A percentile compares a stretch with the other conserved stretches of the same genome.
Evolutionary conservation across 805 yeast species (phyloP).

Genomic region (Kodamaea leandrae): DNA sequence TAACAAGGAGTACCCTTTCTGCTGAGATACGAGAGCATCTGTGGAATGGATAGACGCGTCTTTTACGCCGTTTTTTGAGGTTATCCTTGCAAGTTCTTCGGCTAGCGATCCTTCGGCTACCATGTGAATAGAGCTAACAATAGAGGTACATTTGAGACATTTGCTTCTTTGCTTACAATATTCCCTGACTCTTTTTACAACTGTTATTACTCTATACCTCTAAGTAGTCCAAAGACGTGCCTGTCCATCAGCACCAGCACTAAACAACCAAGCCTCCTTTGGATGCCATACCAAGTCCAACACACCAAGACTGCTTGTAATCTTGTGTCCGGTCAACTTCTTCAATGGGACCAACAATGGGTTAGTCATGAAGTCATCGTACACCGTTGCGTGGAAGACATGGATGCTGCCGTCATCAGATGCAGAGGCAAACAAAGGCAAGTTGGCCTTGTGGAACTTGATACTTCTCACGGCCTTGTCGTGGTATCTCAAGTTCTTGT

Average conservation of each 20-base stretch:
- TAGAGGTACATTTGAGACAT: no score
- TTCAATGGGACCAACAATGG: conserved; percentile 95
- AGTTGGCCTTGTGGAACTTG: conserved; percentile 75
- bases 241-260: conserved; percentile 95
- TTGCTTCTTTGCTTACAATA: no score
- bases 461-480: conserved; percentile 90
- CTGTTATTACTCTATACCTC: conserved; percentile 2
- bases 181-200: neutral
- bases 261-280: conserved; percentile 94
- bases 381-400: conserved; percentile 94
- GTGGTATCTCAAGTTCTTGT: conserved; percentile 93
- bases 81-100: no score
- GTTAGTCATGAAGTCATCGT: conserved; percentile 92
- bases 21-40: no score
- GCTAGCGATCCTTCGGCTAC: no score
- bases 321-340: conserved; percentile 87
- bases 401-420: conserved; percentile 93
- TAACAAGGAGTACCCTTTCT: no score
- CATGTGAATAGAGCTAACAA: no score
- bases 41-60: no score
- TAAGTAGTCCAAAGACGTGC: conserved; percentile 96
- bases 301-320: conserved; percentile 79
- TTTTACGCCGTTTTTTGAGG: no score
- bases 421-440: conserved; percentile 92
- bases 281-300: conserved; percentile 94